phyloP scores from a whole-genome alignment of 139 green algal species.

The Tetraselmis striata region DNA sequence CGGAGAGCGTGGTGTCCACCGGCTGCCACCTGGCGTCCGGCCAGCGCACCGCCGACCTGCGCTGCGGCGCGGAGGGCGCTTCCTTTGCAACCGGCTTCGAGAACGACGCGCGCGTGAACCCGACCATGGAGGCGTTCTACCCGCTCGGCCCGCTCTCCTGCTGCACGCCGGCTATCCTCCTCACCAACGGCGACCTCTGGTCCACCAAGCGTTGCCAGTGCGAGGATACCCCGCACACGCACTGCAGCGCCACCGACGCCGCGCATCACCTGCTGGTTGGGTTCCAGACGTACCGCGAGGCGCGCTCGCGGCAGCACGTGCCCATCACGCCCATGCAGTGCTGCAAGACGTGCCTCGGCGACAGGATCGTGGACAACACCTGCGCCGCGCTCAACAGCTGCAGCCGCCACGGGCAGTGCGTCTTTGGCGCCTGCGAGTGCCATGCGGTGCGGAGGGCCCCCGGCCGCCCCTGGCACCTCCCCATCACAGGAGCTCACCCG shows the following conservation, averaged over 20 bases:
- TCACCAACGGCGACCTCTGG: constrained; percentile 41
- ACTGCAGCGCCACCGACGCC: background rate
- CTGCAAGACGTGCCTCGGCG: constrained; percentile 58
- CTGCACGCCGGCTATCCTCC: constrained; percentile 61
- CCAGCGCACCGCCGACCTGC: constrained; percentile 12
- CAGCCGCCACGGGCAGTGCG: constrained; percentile 34
- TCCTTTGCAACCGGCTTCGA: constrained; percentile 35
- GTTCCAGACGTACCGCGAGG: background rate
- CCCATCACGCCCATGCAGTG: constrained; percentile 58
- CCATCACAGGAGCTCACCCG: too few species aligned
- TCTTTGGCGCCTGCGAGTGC: constrained; percentile 45
- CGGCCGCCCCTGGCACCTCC: too few species aligned
- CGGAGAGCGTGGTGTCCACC: constrained; percentile 53
- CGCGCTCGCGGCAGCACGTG: constrained; percentile 36
- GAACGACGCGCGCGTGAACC: background rate
- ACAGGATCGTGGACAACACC: constrained; percentile 22
- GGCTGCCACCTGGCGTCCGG: constrained; percentile 52
- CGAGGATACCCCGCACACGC: constrained; percentile 27
- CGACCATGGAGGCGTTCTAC: constrained; percentile 30
- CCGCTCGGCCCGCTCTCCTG: constrained; percentile 51
- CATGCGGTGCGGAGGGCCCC: constrained; percentile 12
- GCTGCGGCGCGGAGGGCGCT: constrained; percentile 36
- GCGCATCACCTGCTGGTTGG: background rate
- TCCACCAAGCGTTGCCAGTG: constrained; percentile 38
- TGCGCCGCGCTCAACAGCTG: constrained; percentile 55